Evolutionary conservation across 2,329 filamentous ascomycete species (phyloP).

Genomic region (Phyllosticta citrichinensis): DNA sequence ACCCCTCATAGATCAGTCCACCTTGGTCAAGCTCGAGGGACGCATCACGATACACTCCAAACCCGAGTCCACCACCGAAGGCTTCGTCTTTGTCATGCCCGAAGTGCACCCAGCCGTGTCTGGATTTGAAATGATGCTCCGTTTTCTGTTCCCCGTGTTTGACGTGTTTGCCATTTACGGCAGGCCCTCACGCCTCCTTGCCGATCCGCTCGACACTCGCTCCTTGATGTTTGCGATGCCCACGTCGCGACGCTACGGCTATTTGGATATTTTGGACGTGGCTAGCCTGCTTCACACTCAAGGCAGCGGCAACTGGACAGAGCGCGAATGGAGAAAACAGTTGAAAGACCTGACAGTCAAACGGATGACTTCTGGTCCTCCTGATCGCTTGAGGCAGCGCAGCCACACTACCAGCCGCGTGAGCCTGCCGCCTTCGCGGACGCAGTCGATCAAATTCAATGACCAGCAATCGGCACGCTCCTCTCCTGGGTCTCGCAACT

Average conservation of each 20-base stretch:
- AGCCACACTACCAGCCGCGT: constrained; percentile 35
- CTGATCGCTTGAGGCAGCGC: constrained; percentile 14
- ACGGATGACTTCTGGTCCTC: constrained; percentile 49
- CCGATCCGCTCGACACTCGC: constrained; percentile 74
- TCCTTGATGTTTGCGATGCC: constrained; percentile 99
- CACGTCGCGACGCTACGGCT: constrained; percentile 75
- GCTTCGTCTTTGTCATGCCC: constrained; percentile 97
- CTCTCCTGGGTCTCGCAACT: constrained; percentile 34
- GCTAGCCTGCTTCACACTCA: constrained; percentile 67
- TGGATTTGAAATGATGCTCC: constrained; percentile 90
- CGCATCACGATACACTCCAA: constrained; percentile 77
- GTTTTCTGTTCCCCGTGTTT: constrained; percentile 87
- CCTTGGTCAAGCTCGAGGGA: constrained; percentile 86
- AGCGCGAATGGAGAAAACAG: constrained; percentile 80
- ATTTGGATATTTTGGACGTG: constrained; percentile 82
- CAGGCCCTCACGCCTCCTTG: constrained; percentile 73
- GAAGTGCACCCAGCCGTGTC: constrained; percentile 84
- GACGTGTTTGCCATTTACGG: constrained; percentile 90
- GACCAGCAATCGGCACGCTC: constrained; percentile 33
- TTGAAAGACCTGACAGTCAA: constrained; percentile 80
- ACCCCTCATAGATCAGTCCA: constrained; percentile 87
- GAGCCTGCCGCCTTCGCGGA: constrained; percentile 25
- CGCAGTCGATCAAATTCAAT: constrained; percentile 32
- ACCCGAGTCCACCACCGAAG: constrained; percentile 69
- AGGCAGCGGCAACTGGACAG: constrained; percentile 67